Percentiles rank a stretch among this genome's conserved stretches.
phyloP scores from a whole-genome alignment of 805 yeast species.

The Ogataea dorogensis region DNA sequence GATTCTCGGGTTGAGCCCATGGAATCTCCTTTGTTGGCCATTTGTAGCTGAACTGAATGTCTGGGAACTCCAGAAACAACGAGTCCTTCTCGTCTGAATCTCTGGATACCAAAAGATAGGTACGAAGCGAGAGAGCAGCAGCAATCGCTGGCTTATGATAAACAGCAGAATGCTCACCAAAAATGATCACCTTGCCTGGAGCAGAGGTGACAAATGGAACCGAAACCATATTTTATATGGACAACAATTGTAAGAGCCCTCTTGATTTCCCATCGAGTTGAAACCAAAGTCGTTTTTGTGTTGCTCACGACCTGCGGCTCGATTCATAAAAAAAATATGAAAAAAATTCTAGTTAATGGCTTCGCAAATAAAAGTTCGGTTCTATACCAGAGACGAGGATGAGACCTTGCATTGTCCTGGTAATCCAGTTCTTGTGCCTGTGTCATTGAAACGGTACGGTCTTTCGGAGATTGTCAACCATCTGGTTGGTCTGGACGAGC shows the following conservation, averaged over 20 bases:
- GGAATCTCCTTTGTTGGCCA: constrained; percentile 69
- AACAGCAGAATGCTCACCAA: constrained; percentile 97
- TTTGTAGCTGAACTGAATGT: constrained; percentile 59
- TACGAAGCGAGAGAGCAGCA: constrained; percentile 84
- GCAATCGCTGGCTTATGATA: constrained; percentile 94
- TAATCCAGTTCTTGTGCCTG: constrained; percentile 86
- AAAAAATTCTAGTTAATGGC: constrained; percentile 11
- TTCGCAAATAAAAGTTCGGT: constrained; percentile 69
- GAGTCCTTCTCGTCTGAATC: constrained; percentile 38
- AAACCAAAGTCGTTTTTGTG: background rate
- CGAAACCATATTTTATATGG: constrained; percentile 6
- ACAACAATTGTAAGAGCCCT: background rate
- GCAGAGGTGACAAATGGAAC: constrained; percentile 79
- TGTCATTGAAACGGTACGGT: constrained; percentile 82
- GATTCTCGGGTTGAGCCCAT: constrained; percentile 42
- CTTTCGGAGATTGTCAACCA: constrained; percentile 95
- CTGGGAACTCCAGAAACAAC: constrained; percentile 77
- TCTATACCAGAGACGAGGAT: constrained; percentile 84
- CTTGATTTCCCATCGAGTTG: constrained; percentile 9
- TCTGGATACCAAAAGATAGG: constrained; percentile 68
- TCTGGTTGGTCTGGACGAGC: constrained; percentile 57
- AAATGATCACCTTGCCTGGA: constrained; percentile 93
- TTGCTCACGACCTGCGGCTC: constrained; percentile 15
- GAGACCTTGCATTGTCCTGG: constrained; percentile 69
- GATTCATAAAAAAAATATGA: constrained; percentile 9